Percentiles rank a stretch among this genome's conserved stretches.
These are phyloP conservation scores for Leccinum ochraceum DNA, from an alignment of 768 basidiomycete species.

Conservation along the genomic window DNA sequence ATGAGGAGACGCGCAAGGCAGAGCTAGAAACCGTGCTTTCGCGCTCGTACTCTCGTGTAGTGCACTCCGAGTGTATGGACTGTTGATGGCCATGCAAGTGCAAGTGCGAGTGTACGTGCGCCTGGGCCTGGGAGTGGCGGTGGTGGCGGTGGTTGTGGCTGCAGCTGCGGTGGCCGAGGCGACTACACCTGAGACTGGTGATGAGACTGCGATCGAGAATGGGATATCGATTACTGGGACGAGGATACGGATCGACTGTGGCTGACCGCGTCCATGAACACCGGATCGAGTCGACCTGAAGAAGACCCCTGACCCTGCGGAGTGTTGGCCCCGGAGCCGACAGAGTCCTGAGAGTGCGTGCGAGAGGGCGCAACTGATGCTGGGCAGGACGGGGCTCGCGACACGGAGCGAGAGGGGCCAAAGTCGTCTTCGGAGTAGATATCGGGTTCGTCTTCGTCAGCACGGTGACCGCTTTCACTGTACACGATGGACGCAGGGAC, in stretches of 20 bases:
- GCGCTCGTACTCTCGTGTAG: constrained; percentile 22
- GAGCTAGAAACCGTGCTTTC: constrained; percentile 29
- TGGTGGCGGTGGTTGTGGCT: neutral
- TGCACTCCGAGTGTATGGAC: constrained; percentile 25
- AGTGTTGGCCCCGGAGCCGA: constrained; percentile 32
- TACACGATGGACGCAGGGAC: constrained; percentile 82
- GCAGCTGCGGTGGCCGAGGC: neutral
- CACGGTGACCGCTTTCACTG: constrained; percentile 75
- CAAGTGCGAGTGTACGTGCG: neutral
- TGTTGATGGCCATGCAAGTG: constrained; percentile 7
- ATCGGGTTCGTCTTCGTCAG: constrained; percentile 74
- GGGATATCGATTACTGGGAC: constrained; percentile 11
- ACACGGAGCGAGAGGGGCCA: constrained; percentile 33
- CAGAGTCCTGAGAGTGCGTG: constrained; percentile 50
- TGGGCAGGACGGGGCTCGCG: constrained; percentile 39
- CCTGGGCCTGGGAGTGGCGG: neutral
- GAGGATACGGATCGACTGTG: constrained; percentile 27
- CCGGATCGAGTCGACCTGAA: constrained; percentile 26
- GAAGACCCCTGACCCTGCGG: constrained; percentile 34
- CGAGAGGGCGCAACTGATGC: constrained; percentile 54
- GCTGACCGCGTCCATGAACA: constrained; percentile 32
- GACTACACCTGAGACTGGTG: constrained; percentile 10
- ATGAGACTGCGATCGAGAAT: constrained; percentile 17
- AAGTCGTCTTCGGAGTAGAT: constrained; percentile 62
- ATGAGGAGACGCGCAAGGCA: constrained; percentile 27